phyloP scores from a whole-genome alignment of 2,329 filamentous ascomycete genomes.

The Colletotrichum graminicola region DNA sequence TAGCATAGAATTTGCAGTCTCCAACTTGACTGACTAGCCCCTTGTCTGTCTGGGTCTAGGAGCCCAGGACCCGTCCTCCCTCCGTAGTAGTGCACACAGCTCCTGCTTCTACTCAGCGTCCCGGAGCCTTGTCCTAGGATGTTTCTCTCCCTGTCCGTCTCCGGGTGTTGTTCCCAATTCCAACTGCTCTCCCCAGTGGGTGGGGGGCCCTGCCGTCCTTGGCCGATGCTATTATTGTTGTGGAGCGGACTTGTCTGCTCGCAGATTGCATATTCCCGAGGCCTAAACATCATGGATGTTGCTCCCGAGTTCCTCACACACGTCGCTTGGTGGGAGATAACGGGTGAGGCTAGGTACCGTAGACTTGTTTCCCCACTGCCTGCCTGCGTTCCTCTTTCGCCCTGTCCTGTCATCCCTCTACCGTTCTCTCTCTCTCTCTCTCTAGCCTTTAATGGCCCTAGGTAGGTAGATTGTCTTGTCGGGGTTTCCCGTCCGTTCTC shows the following conservation, averaged over 20 bases:
- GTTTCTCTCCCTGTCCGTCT: slow-evolving; percentile 30
- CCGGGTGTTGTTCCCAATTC: neutral
- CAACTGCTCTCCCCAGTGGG: neutral
- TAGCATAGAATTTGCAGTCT: neutral
- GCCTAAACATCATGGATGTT: neutral
- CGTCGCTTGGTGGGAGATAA: neutral
- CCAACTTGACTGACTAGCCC: slow-evolving; percentile 2
- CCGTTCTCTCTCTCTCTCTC: neutral
- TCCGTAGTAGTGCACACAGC: too few relatives aligned
- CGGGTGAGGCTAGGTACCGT: neutral
- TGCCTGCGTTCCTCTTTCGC: neutral
- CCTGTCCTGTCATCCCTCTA: neutral
- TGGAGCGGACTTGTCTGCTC: slow-evolving; percentile 4
- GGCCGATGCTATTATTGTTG: slow-evolving; percentile 25
- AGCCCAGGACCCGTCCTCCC: neutral
- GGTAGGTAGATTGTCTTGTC: neutral
- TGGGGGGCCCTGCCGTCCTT: slow-evolving; percentile 13
- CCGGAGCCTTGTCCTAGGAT: slow-evolving; percentile 19
- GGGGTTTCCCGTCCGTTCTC: neutral
- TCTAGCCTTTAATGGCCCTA: too few relatives aligned
- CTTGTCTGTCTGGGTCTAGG: neutral
- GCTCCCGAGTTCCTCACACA: neutral
- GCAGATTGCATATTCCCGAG: slow-evolving; percentile 27
- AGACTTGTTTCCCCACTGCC: neutral
- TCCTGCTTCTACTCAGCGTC: slow-evolving; percentile 1